Evolutionary conservation across 306 rosid species (phyloP).

Genomic region (Cicer yamashitae): DNA sequence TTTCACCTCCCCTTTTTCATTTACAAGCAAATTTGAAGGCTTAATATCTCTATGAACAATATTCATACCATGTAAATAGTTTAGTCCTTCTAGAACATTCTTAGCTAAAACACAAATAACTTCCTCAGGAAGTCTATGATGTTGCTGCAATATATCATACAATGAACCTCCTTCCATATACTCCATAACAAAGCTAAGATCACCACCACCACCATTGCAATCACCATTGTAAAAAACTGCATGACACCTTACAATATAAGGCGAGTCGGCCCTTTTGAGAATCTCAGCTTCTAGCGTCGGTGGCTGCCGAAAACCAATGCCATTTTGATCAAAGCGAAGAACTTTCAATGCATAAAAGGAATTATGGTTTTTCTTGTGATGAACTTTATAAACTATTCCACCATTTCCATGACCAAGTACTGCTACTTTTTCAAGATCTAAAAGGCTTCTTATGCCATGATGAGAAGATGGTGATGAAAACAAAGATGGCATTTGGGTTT

Average conservation of each 20-base stretch:
- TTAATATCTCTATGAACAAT: constrained; percentile 80
- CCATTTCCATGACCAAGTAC: constrained; percentile 70
- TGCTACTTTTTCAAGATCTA: constrained; percentile 57
- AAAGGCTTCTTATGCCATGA: constrained; percentile 50
- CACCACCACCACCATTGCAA: neutral
- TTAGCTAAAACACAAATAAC: constrained; percentile 51
- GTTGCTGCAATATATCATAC: constrained; percentile 51
- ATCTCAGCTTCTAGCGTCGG: constrained; percentile 64
- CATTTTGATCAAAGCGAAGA: constrained; percentile 46
- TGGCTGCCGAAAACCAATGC: constrained; percentile 38
- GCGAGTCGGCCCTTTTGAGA: constrained; percentile 62
- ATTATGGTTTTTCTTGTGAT: constrained; percentile 46
- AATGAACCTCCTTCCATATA: constrained; percentile 71
- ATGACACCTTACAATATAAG: constrained; percentile 58
- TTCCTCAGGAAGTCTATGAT: constrained; percentile 51
- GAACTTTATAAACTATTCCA: constrained; percentile 67
- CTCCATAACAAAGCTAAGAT: constrained; percentile 62
- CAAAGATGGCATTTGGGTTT: constrained; percentile 32
- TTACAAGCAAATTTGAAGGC: constrained; percentile 69
- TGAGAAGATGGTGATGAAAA: constrained; percentile 29
- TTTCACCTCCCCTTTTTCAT: constrained; percentile 60
- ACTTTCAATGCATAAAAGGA: constrained; percentile 67
- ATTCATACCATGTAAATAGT: constrained; percentile 59
- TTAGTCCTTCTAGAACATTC: constrained; percentile 60
- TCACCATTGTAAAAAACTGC: constrained; percentile 49